phyloP scores from a whole-genome alignment of 352 stramenopile genomes.

The Nothophytophthora sp. region DNA sequence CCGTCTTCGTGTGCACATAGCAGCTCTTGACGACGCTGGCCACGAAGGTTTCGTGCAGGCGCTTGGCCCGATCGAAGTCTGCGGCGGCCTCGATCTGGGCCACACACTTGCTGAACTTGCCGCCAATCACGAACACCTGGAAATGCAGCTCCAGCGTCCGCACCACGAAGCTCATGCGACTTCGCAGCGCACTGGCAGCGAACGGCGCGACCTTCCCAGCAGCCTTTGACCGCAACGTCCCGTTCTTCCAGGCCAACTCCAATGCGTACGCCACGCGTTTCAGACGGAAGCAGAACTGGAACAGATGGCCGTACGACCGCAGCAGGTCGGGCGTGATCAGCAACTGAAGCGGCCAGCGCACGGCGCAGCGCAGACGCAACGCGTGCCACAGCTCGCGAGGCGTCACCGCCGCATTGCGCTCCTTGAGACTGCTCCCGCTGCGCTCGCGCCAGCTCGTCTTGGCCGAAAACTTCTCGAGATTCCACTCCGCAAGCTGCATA shows the following conservation, averaged over 20 bases:
- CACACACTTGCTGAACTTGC: constrained; percentile 57
- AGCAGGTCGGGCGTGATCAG: constrained; percentile 57
- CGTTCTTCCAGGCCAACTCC: constrained; percentile 65
- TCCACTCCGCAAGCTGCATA: constrained; percentile 46
- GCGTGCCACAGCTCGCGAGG: constrained; percentile 64
- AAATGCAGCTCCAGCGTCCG: constrained; percentile 76
- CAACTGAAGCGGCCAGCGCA: constrained; percentile 70
- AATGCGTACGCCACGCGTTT: constrained; percentile 73
- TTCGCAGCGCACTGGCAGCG: constrained; percentile 43
- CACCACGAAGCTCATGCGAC: constrained; percentile 77
- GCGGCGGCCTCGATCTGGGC: constrained; percentile 42
- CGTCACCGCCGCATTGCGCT: constrained; percentile 37
- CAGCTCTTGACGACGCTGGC: constrained; percentile 65
- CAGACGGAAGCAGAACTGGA: constrained; percentile 80
- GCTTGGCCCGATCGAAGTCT: constrained; percentile 76
- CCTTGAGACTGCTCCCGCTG: constrained; percentile 19
- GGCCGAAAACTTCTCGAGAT: constrained; percentile 53
- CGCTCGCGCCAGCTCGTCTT: constrained; percentile 31
- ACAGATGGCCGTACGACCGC: constrained; percentile 66
- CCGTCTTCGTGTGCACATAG: constrained; percentile 69
- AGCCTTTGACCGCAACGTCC: constrained; percentile 30
- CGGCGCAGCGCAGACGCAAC: constrained; percentile 46
- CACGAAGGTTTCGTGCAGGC: constrained; percentile 70
- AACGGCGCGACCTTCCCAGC: constrained; percentile 10
- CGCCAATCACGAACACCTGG: constrained; percentile 79